Conservation (phyloP, 2,329 filamentous ascomycete genomes). For the Pseudomassariella vexata region DNA sequence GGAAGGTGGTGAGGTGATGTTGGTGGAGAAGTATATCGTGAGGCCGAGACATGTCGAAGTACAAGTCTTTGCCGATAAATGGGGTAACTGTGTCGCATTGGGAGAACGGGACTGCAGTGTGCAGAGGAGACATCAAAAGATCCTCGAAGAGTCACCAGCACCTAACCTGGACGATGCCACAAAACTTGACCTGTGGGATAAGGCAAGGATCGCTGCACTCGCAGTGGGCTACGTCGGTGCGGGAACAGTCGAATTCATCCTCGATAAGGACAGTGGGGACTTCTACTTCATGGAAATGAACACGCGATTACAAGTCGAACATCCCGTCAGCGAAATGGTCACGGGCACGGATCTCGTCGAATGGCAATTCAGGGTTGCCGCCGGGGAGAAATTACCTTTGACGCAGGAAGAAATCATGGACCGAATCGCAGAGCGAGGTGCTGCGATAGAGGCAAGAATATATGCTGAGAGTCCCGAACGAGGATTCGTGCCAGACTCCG, state of each 20-base stretch:
- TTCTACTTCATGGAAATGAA: slow-evolving; percentile 85
- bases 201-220: slow-evolving; percentile 59
- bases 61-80: slow-evolving; percentile 80
- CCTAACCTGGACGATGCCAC: slow-evolving; percentile 57
- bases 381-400: slow-evolving; percentile 50
- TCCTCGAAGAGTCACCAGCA: slow-evolving; percentile 83
- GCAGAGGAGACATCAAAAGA: slow-evolving; percentile 83
- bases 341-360: slow-evolving; percentile 74
- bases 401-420: slow-evolving; percentile 61
- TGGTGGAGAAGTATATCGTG: slow-evolving; percentile 78
- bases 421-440: slow-evolving; percentile 68
- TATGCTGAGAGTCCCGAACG: slow-evolving; percentile 92
- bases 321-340: slow-evolving; percentile 77
- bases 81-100: slow-evolving; percentile 74
- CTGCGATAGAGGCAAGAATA: slow-evolving; percentile 91
- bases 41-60: slow-evolving; percentile 82
- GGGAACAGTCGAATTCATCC: slow-evolving; percentile 85
- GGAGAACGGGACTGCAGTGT: slow-evolving; percentile 86
- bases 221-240: slow-evolving; percentile 85
- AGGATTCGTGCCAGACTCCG: slow-evolving; percentile 92
- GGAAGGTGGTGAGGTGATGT: slow-evolving; percentile 70
- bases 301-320: slow-evolving; percentile 90
- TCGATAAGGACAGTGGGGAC: slow-evolving; percentile 73
- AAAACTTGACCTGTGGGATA: slow-evolving; percentile 57
- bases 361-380: slow-evolving; percentile 83